Evolutionary conservation across 108 stramenopile genomes (phyloP), one percentile per base, ranked within the genome.

Genomic region (Fragilaria crotonensis): DNA sequence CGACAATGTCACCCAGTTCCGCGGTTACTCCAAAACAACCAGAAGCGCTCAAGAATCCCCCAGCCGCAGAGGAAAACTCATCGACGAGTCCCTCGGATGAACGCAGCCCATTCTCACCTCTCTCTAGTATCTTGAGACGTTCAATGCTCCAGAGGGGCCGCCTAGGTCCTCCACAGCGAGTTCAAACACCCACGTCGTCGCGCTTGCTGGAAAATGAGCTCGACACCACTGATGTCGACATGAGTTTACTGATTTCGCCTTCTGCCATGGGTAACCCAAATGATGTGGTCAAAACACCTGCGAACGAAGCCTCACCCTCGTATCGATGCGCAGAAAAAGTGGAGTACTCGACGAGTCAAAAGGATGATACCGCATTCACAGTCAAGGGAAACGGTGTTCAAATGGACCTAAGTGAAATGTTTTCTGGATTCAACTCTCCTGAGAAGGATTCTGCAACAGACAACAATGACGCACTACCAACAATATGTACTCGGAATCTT

Each of bases 341-440:
- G n/a, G n/a, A n/a, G n/a, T n/a, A n/a, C n/a, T n/a, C n/a, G n/a
- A n/a, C n/a, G n/a, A n/a, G n/a, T n/a, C n/a, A n/a, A n/a, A n/a
- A n/a, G n/a, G n/a, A n/a, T n/a, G n/a, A n/a, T n/a, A n/a, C n/a
- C n/a, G n/a, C n/a, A n/a, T n/a, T n/a, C n/a, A n/a, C n/a, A n/a
- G n/a, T n/a, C n/a, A n/a, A n/a, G 23, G 51, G 51, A 2, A 52
- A 52, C 28, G 67, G 67, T 17, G 60, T 77, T 23, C 62, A 54
- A 4, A 55, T 72, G 54, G 67, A 68, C 48, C 33, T 72, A 21
- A 59, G 71, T 2, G 48, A 32, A 11, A 67, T 71, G 57, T 71
- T 77, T 64, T n/a, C 22, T 41, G 28, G n/a, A n/a, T n/a, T n/a
- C n/a, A n/a, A n/a, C n/a, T n/a, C n/a, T n/a, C n/a, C n/a, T n/a